Base-by-base conservation (phyloP, 2,329 filamentous ascomycete genomes). In the Capronia americana region DNA sequence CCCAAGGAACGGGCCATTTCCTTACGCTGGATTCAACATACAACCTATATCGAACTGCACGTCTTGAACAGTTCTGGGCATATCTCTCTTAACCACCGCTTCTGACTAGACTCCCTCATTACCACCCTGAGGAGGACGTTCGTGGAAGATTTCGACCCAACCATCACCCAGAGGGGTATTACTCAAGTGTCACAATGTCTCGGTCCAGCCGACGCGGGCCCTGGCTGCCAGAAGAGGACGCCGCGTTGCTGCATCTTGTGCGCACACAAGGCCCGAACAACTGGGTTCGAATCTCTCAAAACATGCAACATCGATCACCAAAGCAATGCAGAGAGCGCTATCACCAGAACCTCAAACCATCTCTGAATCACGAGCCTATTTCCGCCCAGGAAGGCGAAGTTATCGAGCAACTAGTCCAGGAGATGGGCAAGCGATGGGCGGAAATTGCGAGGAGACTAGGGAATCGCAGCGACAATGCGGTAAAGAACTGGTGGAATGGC, bases 401-500 rank as follows among this genome's bases (percentile, higher is more conserved):
- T 73, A 97, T 98, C 74, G 89, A 94, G 80, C 83, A 85, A 65
- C 85, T 95, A 77, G 93, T 97, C 17, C 78, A 80, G 11, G 86
- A 90, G 73, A 88, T 92, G 81, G 93, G 93, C 69, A 94, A 93
- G 82, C 88, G 91, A 64, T 97, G 93, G 93, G 93, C 93, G 2
- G 92, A 97, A 76, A 97, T 97, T 75, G 92, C 93, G 53, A 86
- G 93, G 71, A 85, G 88, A 54, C 85, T 97, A 23, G 86, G 90
- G 62, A 92, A 92, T 70, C 90, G 93, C 75, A 96, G 93, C 78
- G 93, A 97, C 82, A 97, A 97, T 75, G 91, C 92, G 30, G 92
- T 97, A 70, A 97, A 97, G 86, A 97, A 97, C 79, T 97, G 93
- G 92, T 97, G 92, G 92, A 97, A 97, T 76, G 93, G 93, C 57